A percentile compares a stretch with the other conserved stretches of the same genome.
phyloP scores from a whole-genome alignment of 2,329 filamentous ascomycete genomes.

The Fusarium avenaceum region DNA sequence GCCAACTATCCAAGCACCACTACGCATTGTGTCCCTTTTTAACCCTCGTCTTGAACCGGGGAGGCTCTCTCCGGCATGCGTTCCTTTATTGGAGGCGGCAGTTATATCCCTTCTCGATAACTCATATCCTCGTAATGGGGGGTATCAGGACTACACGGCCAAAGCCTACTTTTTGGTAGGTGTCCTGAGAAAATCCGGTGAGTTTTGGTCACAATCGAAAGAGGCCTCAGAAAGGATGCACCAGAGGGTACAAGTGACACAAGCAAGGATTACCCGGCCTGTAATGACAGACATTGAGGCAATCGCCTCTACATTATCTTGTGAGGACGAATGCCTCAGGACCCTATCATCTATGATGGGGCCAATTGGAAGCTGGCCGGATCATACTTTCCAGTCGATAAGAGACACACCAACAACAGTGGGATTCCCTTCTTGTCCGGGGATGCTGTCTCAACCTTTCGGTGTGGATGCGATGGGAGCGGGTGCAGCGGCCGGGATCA shows the following conservation, averaged over 20 bases:
- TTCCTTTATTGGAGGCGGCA: constrained; percentile 35
- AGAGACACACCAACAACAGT: neutral
- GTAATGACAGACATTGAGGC: neutral
- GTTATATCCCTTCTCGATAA: constrained; percentile 24
- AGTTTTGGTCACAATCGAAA: constrained; percentile 41
- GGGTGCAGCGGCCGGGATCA: neutral
- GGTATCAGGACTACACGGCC: constrained; percentile 6
- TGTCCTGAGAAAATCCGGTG: constrained; percentile 34
- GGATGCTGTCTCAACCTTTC: neutral
- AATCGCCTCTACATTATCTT: neutral
- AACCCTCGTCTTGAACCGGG: constrained; percentile 29
- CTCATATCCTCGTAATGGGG: constrained; percentile 12
- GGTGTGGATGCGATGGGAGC: neutral
- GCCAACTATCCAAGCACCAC: constrained; percentile 33
- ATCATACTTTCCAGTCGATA: neutral
- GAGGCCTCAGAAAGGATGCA: constrained; percentile 20
- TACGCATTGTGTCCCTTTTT: constrained; percentile 39
- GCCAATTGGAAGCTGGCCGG: constrained; percentile 4
- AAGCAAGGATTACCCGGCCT: neutral
- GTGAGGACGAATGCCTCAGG: neutral
- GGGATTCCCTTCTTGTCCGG: constrained; percentile 5
- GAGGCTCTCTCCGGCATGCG: constrained; percentile 44
- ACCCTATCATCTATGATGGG: neutral
- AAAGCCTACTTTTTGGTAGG: constrained; percentile 31
- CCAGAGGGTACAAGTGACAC: constrained; percentile 1